Evolutionary conservation across 495 filamentous ascomycete genomes (phyloP), one percentile per base, ranked within the genome.

Genomic region (Hypoxylon crocopeplum): DNA sequence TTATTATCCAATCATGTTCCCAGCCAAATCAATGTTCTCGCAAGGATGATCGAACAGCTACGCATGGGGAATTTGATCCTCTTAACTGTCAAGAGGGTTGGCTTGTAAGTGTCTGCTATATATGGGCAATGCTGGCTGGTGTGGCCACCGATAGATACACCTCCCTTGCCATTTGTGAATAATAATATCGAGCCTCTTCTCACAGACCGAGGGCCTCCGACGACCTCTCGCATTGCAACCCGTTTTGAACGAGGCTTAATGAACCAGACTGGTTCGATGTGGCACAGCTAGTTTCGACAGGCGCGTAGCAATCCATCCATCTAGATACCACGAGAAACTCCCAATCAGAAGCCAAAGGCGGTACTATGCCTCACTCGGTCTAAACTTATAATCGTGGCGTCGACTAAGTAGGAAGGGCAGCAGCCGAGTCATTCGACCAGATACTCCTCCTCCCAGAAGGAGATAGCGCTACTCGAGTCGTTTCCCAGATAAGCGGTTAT

Each of bases 361-460:
- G 32, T 42, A 22, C 27, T 7, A 54, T 40, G 22, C 38, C 13
- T n/a, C 44, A 42, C 33, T n/a, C 27, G 32, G 17, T 56, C 41
- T 39, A 29, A 57, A 29, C 24, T 41, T 40, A 38, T 34, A 53
- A 52, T 22, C 11, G 15, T 49, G 38, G 50, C 37, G 33, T 50
- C 7, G 13, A 34, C 15, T 29, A 12, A 21, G n/a, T 0, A 27
- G 10, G 24, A 48, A 42, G 25, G 21, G 2, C 16, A 30, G 21
- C 12, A 32, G 19, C 12, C 42, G 44, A 27, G 34, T 66, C 45
- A 70, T 27, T 70, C 65, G 11, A 68, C 55, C 22, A 67, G 34
- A 64, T 65, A 72, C 62, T 82, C 79, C 17, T 76, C 55, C n/a
- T 53, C 48, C 79, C 77, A 84, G 69, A 85, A 86, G 8, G 64